Evolutionary conservation across 148 eudicot species (phyloP).

Genomic region (Chenopodium formosanum): DNA sequence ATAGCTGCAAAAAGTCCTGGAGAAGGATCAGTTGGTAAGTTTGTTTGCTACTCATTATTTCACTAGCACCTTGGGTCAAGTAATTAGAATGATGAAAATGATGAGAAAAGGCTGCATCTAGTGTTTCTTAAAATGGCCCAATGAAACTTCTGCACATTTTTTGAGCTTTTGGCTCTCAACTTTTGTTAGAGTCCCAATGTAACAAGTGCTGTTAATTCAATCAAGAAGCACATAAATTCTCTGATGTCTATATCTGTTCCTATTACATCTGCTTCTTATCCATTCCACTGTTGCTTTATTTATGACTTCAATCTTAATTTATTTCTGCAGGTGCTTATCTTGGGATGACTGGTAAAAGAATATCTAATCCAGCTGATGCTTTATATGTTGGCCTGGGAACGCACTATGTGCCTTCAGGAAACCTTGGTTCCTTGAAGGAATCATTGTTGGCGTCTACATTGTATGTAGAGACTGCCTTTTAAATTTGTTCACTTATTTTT

Average conservation of each 20-base stretch:
- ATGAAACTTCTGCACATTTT: neutral
- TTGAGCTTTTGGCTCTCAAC: neutral
- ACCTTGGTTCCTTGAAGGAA: conserved; percentile 66
- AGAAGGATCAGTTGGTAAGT: conserved; percentile 86
- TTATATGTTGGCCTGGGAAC: conserved; percentile 85
- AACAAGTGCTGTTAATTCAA: neutral
- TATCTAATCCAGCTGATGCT: conserved; percentile 89
- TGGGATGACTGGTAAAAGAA: conserved; percentile 90
- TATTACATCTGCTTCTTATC: neutral
- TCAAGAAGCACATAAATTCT: neutral
- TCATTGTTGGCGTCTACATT: conserved; percentile 59
- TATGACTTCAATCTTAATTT: conserved; percentile 1
- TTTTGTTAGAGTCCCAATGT: neutral
- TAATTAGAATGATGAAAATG: too few species aligned
- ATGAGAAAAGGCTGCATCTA: neutral
- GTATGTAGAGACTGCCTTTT: conserved; percentile 41
- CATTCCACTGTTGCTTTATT: conserved; percentile 2
- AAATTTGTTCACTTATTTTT: neutral
- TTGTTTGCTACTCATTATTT: neutral
- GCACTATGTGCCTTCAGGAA: conserved; percentile 78
- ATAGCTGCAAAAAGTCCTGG: conserved; percentile 93
- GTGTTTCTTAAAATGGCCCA: neutral
- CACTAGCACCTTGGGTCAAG: neutral
- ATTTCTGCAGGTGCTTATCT: conserved; percentile 80
- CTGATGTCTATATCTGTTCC: neutral